Evolutionary conservation across 1,284 basidiomycete species (phyloP), one percentile per base, ranked within the genome.

Genomic region (Melampsora larici-populina): DNA sequence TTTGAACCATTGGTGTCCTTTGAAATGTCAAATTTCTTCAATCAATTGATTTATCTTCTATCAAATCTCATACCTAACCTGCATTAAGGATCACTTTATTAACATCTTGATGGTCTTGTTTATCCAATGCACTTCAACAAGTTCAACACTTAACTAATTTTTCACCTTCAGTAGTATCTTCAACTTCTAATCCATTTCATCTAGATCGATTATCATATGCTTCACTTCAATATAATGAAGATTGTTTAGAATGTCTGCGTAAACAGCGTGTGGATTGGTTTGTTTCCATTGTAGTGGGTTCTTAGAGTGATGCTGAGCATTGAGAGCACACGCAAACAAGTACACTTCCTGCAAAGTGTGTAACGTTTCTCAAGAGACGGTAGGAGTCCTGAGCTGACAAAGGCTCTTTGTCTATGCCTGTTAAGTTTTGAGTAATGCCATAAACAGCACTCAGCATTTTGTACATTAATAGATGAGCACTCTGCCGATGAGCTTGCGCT

Each of bases 71-170:
- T 9, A 33, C n/a, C 11, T 51, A 71, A 60, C 5, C 51, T 1
- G 69, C 62, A 71, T 26, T 71, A 6, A 43, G 69, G 21, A 55
- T 71, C n/a, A 24, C 21, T 26, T 71, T 71, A 8, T 33, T 71
- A 26, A 21, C 40, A 2, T 2, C 26, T 40, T 29, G 69, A 43
- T 71, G 69, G 69, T 31, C 33, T 33, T 26, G 48, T 60, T 60
- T 71, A 26, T 1, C 17, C 29, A 49, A 71, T 24, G 36, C 49
- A 17, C 26, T 62, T 21, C n/a, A 40, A 36, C 69, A 64, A 64
- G 18, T 64, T 31, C n/a, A 71, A 60, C 69, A 62, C 11, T 71
- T 33, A 21, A 26, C 48, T 55, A 9, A 17, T 58, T 40, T 36
- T 18, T 68, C 66, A 68, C n/a, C 15, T 60, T 21, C 51, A 8